Base-by-base conservation (phyloP, 1,139 yeast species). In the Geotrichum candidum region DNA sequence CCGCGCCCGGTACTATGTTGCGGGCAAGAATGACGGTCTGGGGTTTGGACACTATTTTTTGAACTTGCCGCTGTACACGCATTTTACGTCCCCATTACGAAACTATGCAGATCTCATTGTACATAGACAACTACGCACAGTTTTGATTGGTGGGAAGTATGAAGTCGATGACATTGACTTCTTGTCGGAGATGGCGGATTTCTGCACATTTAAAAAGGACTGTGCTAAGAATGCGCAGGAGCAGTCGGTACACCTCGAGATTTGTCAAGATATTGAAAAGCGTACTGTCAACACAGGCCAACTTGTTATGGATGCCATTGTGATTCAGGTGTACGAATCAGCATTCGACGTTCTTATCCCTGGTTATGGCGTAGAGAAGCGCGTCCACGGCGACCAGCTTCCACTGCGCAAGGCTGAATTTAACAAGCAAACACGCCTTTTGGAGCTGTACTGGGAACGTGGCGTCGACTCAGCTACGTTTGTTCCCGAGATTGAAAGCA, bases 361-460 rank as follows among this genome's bases (percentile, higher is more conserved):
- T 0, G 97, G 90, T 68, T 87, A 92, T 76, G 97, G 98, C 54
- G 90, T 94, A 67, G 99, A 94, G 74, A 94, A 94, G 76, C 84
- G 99, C 70, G 97, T 94, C 35, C 98, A 94, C 70, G 97, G 98
- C 53, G 99, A 94, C 75, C 98, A 94, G 74, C 79, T 94, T 63
- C 98, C 98, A 18, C 78, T 94, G 65, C 85, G 84, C 27, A 91
- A 91, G 74, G 98, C 98, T 3, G 98, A 94, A 72, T 92, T 88
- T 73, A 94, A 90, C 72, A 87, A 86, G 70, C 72, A 74, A 27
- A 79, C 82, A 48, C 81, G 90, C 57, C 77, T 85, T 4, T 79
- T 92, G 70, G 97, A 91, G 72, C 78, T 92, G 59, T 90, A 83
- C 72, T 92, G 99, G 99, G 96, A 90, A 73, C 84, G 84, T 64